phyloP scores from a whole-genome alignment of 2,329 filamentous ascomycete species.

The Hymenotorrendiella dingleyae region DNA sequence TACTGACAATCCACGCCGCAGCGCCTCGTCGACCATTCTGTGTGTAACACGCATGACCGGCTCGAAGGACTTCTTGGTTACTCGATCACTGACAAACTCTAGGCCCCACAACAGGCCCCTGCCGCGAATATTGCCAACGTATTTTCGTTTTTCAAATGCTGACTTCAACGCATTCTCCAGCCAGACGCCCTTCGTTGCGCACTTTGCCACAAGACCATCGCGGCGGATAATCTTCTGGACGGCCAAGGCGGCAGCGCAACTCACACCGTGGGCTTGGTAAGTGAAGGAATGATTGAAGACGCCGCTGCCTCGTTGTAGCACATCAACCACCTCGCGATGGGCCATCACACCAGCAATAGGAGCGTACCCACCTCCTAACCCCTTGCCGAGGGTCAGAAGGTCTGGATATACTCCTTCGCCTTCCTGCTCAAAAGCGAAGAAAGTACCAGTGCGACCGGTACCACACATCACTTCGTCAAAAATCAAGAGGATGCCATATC shows the following conservation, averaged over 20 bases:
- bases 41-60: no score
- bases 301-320: conserved; percentile 3
- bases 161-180: conserved; percentile 38
- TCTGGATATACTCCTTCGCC: conserved; percentile 48
- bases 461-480: conserved; percentile 65
- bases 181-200: conserved; percentile 44
- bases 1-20: no score
- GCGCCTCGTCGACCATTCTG: no score
- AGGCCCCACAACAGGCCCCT: conserved; percentile 49
- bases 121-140: conserved; percentile 54
- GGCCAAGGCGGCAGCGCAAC: conserved; percentile 53
- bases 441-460: conserved; percentile 41
- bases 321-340: conserved; percentile 40
- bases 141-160: conserved; percentile 34
- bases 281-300: conserved; percentile 34
- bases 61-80: conserved; percentile 39
- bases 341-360: conserved; percentile 54
- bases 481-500: conserved; percentile 63
- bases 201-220: conserved; percentile 49
- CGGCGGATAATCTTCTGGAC: conserved; percentile 52
- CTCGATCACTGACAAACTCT: conserved; percentile 44
- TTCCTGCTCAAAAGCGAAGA: conserved; percentile 49
- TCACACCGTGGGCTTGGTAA: conserved; percentile 51
- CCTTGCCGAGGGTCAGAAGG: conserved; percentile 59
- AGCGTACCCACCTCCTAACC: conserved; percentile 54